Evolutionary conservation across 2,329 filamentous ascomycete genomes (phyloP).

Genomic region (Thelonectria rubi): DNA sequence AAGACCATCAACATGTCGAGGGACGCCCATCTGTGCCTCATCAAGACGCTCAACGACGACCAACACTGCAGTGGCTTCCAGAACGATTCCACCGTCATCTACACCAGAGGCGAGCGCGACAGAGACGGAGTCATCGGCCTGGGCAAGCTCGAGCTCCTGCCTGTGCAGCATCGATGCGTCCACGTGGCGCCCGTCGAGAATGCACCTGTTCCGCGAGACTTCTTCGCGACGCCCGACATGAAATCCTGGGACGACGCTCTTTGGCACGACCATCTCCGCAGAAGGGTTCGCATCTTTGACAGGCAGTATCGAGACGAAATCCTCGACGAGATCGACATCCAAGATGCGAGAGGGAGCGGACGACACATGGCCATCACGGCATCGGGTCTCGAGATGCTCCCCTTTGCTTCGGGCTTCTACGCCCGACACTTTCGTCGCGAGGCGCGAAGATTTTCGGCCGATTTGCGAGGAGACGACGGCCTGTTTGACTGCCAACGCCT

Average conservation of each 20-base stretch:
- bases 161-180: constrained; percentile 22
- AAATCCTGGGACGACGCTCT: constrained; percentile 12
- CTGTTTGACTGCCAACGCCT: constrained; percentile 15
- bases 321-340: not conserved
- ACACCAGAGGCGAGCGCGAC: constrained; percentile 15
- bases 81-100: constrained; percentile 20
- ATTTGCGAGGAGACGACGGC: not conserved
- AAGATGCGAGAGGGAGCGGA: not conserved
- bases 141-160: constrained; percentile 11
- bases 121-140: not conserved
- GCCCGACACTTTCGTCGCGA: not conserved
- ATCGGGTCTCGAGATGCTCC: not conserved
- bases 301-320: not conserved
- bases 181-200: constrained; percentile 9
- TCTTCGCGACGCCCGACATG: not conserved
- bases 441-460: too few relatives aligned
- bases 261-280: not conserved
- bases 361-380: not conserved
- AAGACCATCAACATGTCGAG: constrained; percentile 13
- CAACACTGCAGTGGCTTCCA: constrained; percentile 7
- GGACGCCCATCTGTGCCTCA: constrained; percentile 7
- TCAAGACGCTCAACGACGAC: constrained; percentile 5
- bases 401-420: not conserved
- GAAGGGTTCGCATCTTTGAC: constrained; percentile 23
- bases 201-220: not conserved